Evolutionary conservation across 768 basidiomycete genomes (phyloP), one percentile per base, ranked within the genome.

Genomic region (Tubosaeta sp.): DNA sequence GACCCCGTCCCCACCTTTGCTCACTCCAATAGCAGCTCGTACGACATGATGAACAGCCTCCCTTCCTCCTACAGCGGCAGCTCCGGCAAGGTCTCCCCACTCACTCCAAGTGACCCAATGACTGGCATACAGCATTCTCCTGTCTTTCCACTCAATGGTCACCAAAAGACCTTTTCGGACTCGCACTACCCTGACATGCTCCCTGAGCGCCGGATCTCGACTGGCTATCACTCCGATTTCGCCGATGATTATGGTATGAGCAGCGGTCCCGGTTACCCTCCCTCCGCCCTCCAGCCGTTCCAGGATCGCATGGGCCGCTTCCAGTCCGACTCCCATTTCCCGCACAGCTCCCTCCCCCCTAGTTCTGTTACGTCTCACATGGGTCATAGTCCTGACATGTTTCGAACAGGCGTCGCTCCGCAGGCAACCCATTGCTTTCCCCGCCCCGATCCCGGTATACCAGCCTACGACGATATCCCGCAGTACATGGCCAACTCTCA

Each of bases 1-100:
- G 88, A 88, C 63, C 70, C 80, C 8, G 73, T 85, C 0, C 76
- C 81, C 16, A 70, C 83, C 11, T 86, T 85, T 69, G 74, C 74
- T 32, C 70, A 74, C 41, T 72, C 80, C 10, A 79, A 73, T 58
- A 64, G 73, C 50, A 74, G 75, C 65, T 75, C 82, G 11, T 88
- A 86, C 69, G 85, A 85, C 65, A 77, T 85, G 61, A 82, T 84
- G 65, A 72, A 73, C 66, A 80, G 79, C 56, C 71, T 85, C 19
- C 74, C 83, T 22, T 83, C 84, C 4, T 84, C 83, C 14, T 81
- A 83, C 71, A 69, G 65, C 12, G 58, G 65, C 42, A 78, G 76
- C 72, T 84, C 81, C 53, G 86, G 86, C 56, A 89, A 88, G 68
- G 84, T 83, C 46, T 88, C 88, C 17, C 86, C 88, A 0, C 74